phyloP scores from a whole-genome alignment of 345 rosid genomes.

The Linum tenue region DNA sequence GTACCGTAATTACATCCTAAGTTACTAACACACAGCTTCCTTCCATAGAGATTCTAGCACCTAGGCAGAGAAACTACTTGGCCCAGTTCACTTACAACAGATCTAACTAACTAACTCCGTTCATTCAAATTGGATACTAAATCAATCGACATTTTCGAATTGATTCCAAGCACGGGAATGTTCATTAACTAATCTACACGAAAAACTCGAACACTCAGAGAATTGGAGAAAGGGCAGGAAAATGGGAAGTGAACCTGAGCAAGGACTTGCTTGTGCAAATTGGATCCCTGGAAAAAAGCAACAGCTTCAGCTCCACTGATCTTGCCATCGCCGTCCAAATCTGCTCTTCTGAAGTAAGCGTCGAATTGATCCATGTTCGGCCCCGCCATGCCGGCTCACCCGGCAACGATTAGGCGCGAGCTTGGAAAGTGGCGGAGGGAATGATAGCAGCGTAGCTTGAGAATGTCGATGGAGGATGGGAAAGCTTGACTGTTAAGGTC shows the following conservation, averaged over 20 bases:
- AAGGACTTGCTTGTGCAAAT: slow-evolving; percentile 74
- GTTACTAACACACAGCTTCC: background rate
- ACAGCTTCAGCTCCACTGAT: slow-evolving; percentile 94
- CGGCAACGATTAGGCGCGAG: background rate
- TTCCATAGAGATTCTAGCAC: background rate
- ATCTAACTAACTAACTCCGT: background rate
- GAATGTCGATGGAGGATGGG: no score
- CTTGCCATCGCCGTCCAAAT: slow-evolving; percentile 91
- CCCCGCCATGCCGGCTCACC: slow-evolving; percentile 10
- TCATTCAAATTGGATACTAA: background rate
- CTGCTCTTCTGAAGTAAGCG: slow-evolving; percentile 73
- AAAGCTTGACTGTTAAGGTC: background rate
- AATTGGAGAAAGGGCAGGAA: background rate
- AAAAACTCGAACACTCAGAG: no score
- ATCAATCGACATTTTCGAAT: background rate
- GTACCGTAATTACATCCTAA: background rate
- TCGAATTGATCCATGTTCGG: slow-evolving; percentile 80
- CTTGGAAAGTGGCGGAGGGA: background rate
- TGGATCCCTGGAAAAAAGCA: slow-evolving; percentile 81
- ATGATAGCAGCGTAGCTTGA: background rate
- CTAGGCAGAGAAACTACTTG: background rate
- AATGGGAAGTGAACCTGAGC: slow-evolving; percentile 51
- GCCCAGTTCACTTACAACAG: background rate
- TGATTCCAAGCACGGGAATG: background rate
- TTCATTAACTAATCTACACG: background rate